phyloP scores from a whole-genome alignment of 2,329 filamentous ascomycete genomes.

The Stachybotrys elegans region DNA sequence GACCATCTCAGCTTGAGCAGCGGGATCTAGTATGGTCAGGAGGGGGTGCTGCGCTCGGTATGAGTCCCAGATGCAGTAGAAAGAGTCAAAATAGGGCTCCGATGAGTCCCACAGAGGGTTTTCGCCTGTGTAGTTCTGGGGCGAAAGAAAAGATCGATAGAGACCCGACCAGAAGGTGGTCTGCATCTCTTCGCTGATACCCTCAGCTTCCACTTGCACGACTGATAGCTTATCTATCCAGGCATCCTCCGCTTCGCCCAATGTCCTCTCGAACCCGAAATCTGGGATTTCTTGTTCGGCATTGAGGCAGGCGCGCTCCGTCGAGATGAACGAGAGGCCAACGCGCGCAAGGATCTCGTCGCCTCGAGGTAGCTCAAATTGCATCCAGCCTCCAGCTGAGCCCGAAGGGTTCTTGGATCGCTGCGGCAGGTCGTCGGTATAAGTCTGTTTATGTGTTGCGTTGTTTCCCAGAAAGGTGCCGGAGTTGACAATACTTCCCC shows the following conservation, averaged over 20 bases:
- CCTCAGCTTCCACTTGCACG: slow-evolving; percentile 49
- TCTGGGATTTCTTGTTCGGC: slow-evolving; percentile 65
- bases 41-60: slow-evolving; percentile 68
- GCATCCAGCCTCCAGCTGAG: slow-evolving; percentile 52
- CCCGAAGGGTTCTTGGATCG: slow-evolving; percentile 19
- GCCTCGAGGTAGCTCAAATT: slow-evolving; percentile 41
- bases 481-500: slow-evolving; percentile 45
- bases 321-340: slow-evolving; percentile 66
- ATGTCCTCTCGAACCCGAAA: slow-evolving; percentile 57
- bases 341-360: slow-evolving; percentile 59
- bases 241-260: slow-evolving; percentile 47
- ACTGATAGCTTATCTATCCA: slow-evolving; percentile 61
- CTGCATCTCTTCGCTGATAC: slow-evolving; percentile 52
- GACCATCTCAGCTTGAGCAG: slow-evolving; percentile 63
- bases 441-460: slow-evolving; percentile 30
- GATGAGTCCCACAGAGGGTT: slow-evolving; percentile 65
- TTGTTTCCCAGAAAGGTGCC: slow-evolving; percentile 50
- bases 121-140: slow-evolving; percentile 74
- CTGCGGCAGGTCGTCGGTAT: slow-evolving; percentile 19
- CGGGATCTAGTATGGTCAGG: slow-evolving; percentile 65
- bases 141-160: slow-evolving; percentile 64
- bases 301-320: slow-evolving; percentile 62
- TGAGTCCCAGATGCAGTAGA: slow-evolving; percentile 67
- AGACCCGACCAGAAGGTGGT: slow-evolving; percentile 67
- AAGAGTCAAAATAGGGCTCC: slow-evolving; percentile 71